Evolutionary conservation across 208 protist species (phyloP).

Genomic region (Trichomonas tenax): DNA sequence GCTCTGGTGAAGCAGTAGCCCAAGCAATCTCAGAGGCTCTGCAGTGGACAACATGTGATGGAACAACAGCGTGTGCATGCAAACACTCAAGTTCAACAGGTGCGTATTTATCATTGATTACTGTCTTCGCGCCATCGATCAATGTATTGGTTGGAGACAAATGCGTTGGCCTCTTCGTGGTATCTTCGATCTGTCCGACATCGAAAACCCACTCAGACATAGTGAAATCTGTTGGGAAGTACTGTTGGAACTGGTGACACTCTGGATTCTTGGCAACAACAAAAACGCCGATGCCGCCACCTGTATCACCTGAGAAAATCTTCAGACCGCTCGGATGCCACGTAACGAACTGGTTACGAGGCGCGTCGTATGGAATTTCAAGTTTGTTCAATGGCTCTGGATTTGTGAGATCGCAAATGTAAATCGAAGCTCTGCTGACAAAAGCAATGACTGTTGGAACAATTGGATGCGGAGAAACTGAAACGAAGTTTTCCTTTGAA

Average conservation of each 20-base stretch:
- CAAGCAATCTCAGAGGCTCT: neutral
- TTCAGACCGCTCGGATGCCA: neutral
- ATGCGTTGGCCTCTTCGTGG: neutral
- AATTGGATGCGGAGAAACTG: neutral
- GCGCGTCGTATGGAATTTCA: neutral
- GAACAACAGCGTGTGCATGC: neutral
- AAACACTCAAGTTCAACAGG: neutral
- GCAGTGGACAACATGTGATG: neutral
- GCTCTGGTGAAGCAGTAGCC: neutral
- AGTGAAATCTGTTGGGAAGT: neutral
- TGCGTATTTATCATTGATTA: neutral
- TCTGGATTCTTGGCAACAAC: neutral
- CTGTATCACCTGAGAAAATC: neutral
- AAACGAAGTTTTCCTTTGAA: neutral
- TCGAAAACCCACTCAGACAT: neutral
- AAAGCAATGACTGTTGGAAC: neutral
- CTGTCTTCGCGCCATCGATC: neutral
- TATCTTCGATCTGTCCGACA: neutral
- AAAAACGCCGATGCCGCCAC: neutral
- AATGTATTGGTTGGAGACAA: neutral
- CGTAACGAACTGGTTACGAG: neutral
- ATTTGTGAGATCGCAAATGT: neutral
- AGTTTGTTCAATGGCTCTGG: neutral
- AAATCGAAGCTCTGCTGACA: neutral
- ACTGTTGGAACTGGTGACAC: neutral